These are phyloP conservation scores for Echinochloa phyllopogon DNA, from an alignment of 176 grass and related monocot genomes.

Conservation along the genomic window DNA sequence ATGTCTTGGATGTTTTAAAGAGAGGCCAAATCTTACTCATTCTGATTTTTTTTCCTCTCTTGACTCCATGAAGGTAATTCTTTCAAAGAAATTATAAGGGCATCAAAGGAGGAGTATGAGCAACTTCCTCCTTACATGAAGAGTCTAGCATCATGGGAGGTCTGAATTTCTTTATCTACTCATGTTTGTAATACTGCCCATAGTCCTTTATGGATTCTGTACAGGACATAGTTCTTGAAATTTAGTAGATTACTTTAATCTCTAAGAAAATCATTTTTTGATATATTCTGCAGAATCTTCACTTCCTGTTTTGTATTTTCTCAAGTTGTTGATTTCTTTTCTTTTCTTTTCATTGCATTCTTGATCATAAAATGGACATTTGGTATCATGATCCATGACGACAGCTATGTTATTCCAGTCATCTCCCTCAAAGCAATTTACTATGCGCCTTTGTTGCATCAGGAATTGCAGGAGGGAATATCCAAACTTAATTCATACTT, in stretches of 20 bases:
- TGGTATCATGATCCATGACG: neutral
- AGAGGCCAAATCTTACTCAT: constrained; percentile 3
- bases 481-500: constrained; percentile 82
- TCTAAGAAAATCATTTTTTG: neutral
- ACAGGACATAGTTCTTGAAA: neutral
- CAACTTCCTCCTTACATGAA: constrained; percentile 80
- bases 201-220: neutral
- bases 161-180: constrained; percentile 39
- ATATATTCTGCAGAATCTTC: neutral
- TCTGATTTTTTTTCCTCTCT: neutral
- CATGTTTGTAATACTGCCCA: neutral
- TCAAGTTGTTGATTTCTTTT: neutral
- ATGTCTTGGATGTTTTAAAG: neutral
- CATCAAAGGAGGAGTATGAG: constrained; percentile 65
- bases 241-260: neutral
- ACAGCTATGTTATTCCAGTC: neutral
- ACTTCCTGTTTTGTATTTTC: neutral
- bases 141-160: constrained; percentile 85
- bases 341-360: neutral
- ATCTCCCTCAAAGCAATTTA: constrained; percentile 28
- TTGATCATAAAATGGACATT: neutral
- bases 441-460: neutral
- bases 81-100: constrained; percentile 52
- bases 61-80: constrained; percentile 36
- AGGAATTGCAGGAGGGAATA: constrained; percentile 76